Evolutionary conservation across 192 early-diverging fungal species (phyloP).

Genomic region (Linnemannia zychae): DNA sequence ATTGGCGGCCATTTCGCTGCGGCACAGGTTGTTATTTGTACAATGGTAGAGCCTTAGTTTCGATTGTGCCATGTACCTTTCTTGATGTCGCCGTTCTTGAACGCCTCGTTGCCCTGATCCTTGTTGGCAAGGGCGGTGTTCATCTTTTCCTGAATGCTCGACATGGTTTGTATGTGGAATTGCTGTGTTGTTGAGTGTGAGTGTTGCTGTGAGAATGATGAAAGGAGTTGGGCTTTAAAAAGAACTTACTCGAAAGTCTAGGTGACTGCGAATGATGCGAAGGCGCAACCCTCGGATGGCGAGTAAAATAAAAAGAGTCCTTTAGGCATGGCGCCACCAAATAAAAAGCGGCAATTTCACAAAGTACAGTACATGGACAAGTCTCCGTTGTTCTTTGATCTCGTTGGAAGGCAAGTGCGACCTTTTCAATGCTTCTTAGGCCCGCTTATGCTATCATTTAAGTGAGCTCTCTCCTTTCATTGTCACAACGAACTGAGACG

Average conservation of each 20-base stretch:
- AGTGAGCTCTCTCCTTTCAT: too few relatives aligned
- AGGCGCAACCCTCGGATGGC: constrained; percentile 1
- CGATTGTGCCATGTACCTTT: constrained; percentile 29
- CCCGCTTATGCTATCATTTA: too few relatives aligned
- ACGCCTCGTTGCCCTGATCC: constrained; percentile 57
- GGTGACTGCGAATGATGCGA: background rate
- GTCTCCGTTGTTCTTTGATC: too few relatives aligned
- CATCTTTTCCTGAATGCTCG: constrained; percentile 48
- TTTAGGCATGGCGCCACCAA: too few relatives aligned
- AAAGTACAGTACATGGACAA: too few relatives aligned
- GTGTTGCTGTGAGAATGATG: background rate
- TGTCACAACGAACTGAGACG: too few relatives aligned
- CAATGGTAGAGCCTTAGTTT: too few relatives aligned
- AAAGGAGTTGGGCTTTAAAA: background rate
- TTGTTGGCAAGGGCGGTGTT: constrained; percentile 34
- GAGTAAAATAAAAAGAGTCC: too few relatives aligned
- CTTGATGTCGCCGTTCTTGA: constrained; percentile 50
- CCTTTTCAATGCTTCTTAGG: too few relatives aligned
- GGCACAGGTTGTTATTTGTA: background rate
- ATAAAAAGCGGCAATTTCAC: too few relatives aligned
- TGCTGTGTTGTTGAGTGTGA: background rate
- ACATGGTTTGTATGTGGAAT: constrained; percentile 1
- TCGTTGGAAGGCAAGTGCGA: too few relatives aligned
- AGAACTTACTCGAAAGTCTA: background rate
- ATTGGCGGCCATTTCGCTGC: background rate